Evolutionary conservation across 768 basidiomycete genomes (phyloP).

Genomic region (Hygrocybe punicea): DNA sequence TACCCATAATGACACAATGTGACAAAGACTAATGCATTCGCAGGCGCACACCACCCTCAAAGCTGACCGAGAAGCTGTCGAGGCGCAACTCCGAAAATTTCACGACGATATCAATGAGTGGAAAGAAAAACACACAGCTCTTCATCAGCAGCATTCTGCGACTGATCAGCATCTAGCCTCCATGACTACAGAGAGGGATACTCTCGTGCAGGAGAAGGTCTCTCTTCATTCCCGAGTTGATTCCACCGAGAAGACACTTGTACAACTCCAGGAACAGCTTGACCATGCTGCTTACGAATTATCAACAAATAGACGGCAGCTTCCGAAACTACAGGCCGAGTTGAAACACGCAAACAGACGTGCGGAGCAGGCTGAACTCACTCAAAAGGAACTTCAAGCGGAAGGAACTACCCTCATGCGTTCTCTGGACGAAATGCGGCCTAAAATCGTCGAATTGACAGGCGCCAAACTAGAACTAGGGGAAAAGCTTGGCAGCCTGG

Average conservation of each 20-base stretch:
- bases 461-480: slow-evolving; percentile 64
- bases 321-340: slow-evolving; percentile 64
- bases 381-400: slow-evolving; percentile 65
- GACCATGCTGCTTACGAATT: slow-evolving; percentile 53
- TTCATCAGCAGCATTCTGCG: slow-evolving; percentile 40
- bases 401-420: slow-evolving; percentile 78
- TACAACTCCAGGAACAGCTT: slow-evolving; percentile 59
- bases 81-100: slow-evolving; percentile 42
- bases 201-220: slow-evolving; percentile 48
- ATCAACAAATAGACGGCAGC: slow-evolving; percentile 48
- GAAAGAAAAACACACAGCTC: slow-evolving; percentile 45
- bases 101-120: slow-evolving; percentile 46
- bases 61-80: slow-evolving; percentile 57
- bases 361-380: slow-evolving; percentile 70
- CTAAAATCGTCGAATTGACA: slow-evolving; percentile 80
- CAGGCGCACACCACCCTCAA: slow-evolving; percentile 59
- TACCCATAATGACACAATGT: neutral
- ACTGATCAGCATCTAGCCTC: slow-evolving; percentile 44
- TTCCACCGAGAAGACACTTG: slow-evolving; percentile 44
- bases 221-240: slow-evolving; percentile 48
- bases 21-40: slow-evolving; percentile 3
- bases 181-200: slow-evolving; percentile 45
- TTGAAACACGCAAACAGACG: slow-evolving; percentile 61
- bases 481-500: slow-evolving; percentile 59
- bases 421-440: slow-evolving; percentile 80